These are phyloP conservation scores for Mikania micrantha DNA, from an alignment of 129 eudicot species.

Conservation along the genomic window DNA sequence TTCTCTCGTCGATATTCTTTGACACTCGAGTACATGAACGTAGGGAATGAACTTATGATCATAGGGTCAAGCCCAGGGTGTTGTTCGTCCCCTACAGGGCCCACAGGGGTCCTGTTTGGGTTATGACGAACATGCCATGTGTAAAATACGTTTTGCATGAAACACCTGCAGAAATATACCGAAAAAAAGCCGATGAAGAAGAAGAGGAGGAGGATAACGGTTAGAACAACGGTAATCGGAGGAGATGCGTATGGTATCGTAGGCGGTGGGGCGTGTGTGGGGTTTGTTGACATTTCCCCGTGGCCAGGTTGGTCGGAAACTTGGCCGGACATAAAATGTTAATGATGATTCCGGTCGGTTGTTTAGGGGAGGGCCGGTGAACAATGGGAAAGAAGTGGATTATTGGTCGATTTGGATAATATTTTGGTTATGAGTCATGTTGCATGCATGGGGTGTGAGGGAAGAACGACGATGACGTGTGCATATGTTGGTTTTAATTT, in stretches of 20 bases:
- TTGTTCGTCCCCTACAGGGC: not conserved
- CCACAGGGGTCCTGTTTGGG: constrained; percentile 15
- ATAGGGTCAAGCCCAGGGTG: constrained; percentile 49
- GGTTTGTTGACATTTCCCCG: constrained; percentile 35
- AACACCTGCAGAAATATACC: constrained; percentile 56
- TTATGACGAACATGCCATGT: constrained; percentile 27
- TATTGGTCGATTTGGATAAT: constrained; percentile 22
- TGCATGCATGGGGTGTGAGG: not conserved
- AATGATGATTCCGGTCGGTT: constrained; percentile 27
- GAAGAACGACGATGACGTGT: constrained; percentile 22
- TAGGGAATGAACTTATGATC: constrained; percentile 51
- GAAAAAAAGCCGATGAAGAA: constrained; percentile 57
- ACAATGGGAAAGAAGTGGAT: not conserved
- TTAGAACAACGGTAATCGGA: constrained; percentile 49
- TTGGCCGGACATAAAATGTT: constrained; percentile 31
- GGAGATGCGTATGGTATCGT: constrained; percentile 34
- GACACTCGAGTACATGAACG: constrained; percentile 53
- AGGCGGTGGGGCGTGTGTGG: constrained; percentile 26
- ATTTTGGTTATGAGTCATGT: not conserved
- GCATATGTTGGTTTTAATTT: constrained; percentile 22
- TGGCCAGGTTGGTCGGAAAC: constrained; percentile 11
- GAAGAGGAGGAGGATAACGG: constrained; percentile 43
- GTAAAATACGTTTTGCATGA: constrained; percentile 43
- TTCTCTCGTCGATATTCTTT: constrained; percentile 47
- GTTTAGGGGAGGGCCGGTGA: too few species aligned